Evolutionary conservation across 768 basidiomycete species (phyloP), one percentile per base, ranked within the genome.

Genomic region (Podaxis sp.): DNA sequence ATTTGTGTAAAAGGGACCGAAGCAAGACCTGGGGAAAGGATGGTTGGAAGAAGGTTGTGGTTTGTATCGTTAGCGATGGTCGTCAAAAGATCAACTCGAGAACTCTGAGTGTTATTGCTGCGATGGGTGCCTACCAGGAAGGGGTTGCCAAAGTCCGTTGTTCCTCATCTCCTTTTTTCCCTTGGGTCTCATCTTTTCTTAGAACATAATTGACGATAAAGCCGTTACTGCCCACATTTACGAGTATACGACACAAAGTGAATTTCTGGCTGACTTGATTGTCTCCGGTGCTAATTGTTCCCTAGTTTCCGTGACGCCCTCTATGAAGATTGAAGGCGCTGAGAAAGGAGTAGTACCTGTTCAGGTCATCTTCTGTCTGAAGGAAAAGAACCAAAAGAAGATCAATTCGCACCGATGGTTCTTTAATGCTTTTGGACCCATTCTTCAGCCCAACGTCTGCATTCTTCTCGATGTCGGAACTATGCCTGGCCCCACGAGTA

Each of bases 41-140:
- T 0, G 94, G 94, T 1, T 98, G 96, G 96, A 95, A 98, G 80
- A 98, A 97, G 80, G 92, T 96, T 36, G 95, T 95, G 6, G 89
- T 96, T 9, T 94, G 91, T 68, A 87, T 95, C 65, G 93, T 96
- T 6, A 90, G 89, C 44, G 93, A 95, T 71, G 94, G 93, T 0
- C 82, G 93, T 32, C 70, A 75, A 64, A 93, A 94, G 81, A 90
- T 96, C 73, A 93, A 94, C 70, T 82, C 88, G 46, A 76, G 92
- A 62, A 91, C 90, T 14, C 72, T 94, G 67, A 89, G 86, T 64
- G 91, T 95, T 36, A 83, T 99, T 61, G 96, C 95, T 11, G 86
- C 94, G 3, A 89, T 98, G 85, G 96, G 96, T 5, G 88, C 85
- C 23, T 98, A 98, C 71, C 96, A 98, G 76, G 95, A 97, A 59